Base-by-base conservation (phyloP, 768 basidiomycete species). In the Calocybe cyanea region DNA sequence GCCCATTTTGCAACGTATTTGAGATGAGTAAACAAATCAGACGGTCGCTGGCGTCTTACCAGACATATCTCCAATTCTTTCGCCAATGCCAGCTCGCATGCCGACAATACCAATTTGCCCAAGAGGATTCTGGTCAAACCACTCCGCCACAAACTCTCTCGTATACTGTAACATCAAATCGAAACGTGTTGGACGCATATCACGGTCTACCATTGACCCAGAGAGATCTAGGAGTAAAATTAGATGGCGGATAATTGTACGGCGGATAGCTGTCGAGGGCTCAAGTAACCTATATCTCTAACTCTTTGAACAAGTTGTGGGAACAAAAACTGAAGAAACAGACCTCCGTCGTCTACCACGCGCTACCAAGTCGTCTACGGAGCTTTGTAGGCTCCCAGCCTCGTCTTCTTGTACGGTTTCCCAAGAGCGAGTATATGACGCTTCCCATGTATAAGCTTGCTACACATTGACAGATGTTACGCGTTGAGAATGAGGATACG, bases 81-180 rank as follows among this genome's bases (percentile, higher is more conserved):
- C 96, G 0, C 92, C 93, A 18, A 97, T 64, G 0, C 96, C 92
- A 25, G 89, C 81, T 18, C 93, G 74, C 80, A 98, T 92, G 4
- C 90, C 92, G 14, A 98, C 91, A 23, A 98, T 70, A 1, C 93
- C 95, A 52, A 99, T 90, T 66, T 98, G 96, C 17, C 95, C 94
- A 10, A 99, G 74, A 1, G 96, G 96, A 59, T 99, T 99, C 69
- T 98, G 96, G 67, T 99, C 96, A 64, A 98, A 99, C 94, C 95
- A 99, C 63, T 99, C 96, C 6, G 78, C 71, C 21, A 98, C 77
- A 54, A 98, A 99, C 56, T 91, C 90, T 47, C 92, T 79, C 11
- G 92, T 80, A 61, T 94, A 95, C 58, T 93, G 85, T 35, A 98
- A 68, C 57, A 84, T 86, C 24, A 99, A 65, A 59, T 96, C 94